These are phyloP conservation scores for Phycomyces blakesleeanus DNA, from an alignment of 192 early-diverging fungal genomes.

Conservation along the genomic window DNA sequence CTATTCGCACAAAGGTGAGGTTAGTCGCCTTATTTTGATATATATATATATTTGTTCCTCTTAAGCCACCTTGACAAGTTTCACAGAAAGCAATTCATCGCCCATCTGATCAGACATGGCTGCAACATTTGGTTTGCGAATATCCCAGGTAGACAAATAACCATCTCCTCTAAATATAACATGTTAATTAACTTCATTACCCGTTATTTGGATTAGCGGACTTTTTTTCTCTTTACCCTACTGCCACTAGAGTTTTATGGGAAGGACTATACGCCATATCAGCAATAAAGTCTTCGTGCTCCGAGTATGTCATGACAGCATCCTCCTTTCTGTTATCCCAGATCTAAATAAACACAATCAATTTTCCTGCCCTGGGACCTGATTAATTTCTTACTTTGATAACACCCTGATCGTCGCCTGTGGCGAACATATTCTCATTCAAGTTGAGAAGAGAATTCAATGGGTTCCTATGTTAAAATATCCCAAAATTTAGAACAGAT, in stretches of 20 bases:
- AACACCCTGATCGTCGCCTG: constrained; percentile 89
- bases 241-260: constrained; percentile 76
- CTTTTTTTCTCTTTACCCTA: constrained; percentile 41
- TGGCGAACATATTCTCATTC: constrained; percentile 75
- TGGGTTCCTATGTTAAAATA: constrained; percentile 50
- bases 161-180: constrained; percentile 76
- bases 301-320: constrained; percentile 70
- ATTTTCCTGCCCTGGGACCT: not conserved
- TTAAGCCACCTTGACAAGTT: constrained; percentile 55
- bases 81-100: constrained; percentile 88
- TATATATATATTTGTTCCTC: not conserved
- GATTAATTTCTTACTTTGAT: constrained; percentile 60
- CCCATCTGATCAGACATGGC: constrained; percentile 93
- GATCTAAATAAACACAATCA: constrained; percentile 46
- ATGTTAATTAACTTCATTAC: not conserved
- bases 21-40: not conserved
- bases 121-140: constrained; percentile 80
- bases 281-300: constrained; percentile 91
- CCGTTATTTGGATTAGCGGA: not conserved
- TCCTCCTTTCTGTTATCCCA: constrained; percentile 88
- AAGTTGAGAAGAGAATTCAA: constrained; percentile 74
- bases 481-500: not conserved
- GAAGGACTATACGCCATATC: constrained; percentile 70
- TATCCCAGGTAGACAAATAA: constrained; percentile 84
- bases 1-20: constrained; percentile 37